phyloP scores from a whole-genome alignment of 163 green algal genomes.

The Prototheca wickerhamii region DNA sequence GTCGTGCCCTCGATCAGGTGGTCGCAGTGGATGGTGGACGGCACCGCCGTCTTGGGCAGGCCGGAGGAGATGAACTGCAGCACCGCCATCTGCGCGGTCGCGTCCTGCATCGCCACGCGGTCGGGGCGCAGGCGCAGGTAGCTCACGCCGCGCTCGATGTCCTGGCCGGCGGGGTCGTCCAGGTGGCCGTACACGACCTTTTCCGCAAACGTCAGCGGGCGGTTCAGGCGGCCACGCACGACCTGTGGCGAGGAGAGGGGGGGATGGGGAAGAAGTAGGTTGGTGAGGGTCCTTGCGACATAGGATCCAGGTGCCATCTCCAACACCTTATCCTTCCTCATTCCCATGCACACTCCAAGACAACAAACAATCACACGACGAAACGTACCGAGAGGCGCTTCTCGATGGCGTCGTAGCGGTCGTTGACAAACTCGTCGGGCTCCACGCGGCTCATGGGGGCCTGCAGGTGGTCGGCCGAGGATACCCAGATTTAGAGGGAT shows the following conservation, averaged over 20 bases:
- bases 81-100: slow-evolving; percentile 95
- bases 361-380: too few species aligned
- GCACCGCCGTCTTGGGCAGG: slow-evolving; percentile 77
- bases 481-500: too few species aligned
- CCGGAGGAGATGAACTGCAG: slow-evolving; percentile 96
- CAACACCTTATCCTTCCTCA: too few species aligned
- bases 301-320: too few species aligned
- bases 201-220: slow-evolving; percentile 82
- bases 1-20: slow-evolving; percentile 94
- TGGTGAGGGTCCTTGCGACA: neutral
- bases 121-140: slow-evolving; percentile 88
- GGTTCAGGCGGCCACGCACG: slow-evolving; percentile 75
- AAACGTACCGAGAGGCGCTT: slow-evolving; percentile 57
- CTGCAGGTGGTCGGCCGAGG: slow-evolving; percentile 33
- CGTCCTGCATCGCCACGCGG: slow-evolving; percentile 94
- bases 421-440: slow-evolving; percentile 66
- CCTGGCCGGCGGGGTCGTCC: slow-evolving; percentile 78
- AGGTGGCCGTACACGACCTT: slow-evolving; percentile 96
- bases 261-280: neutral
- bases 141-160: slow-evolving; percentile 74
- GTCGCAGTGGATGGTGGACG: slow-evolving; percentile 94
- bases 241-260: slow-evolving; percentile 42
- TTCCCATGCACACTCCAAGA: too few species aligned
- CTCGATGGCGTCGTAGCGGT: slow-evolving; percentile 77
- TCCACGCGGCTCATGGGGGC: slow-evolving; percentile 73